Conservation (phyloP, 495 filamentous ascomycete species). For the Aspergillus haitiensis region DNA sequence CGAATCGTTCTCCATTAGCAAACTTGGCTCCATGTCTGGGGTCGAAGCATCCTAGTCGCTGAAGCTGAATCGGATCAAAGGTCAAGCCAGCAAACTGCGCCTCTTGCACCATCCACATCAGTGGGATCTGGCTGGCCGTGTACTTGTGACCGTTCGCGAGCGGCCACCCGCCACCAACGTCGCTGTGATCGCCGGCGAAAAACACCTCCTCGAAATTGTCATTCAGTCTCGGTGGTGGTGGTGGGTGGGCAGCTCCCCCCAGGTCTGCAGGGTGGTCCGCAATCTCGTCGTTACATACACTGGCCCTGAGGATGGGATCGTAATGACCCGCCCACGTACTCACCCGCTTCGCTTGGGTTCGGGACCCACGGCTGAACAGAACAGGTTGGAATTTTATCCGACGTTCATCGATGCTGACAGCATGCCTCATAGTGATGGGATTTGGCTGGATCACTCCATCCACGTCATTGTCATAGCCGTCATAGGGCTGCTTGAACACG, state of each 20-base stretch:
- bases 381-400: slow-evolving; percentile 59
- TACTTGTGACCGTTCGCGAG: slow-evolving; percentile 44
- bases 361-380: slow-evolving; percentile 58
- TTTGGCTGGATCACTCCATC: slow-evolving; percentile 14
- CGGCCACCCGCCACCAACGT: slow-evolving; percentile 84
- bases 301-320: slow-evolving; percentile 2
- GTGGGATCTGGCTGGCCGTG: slow-evolving; percentile 65
- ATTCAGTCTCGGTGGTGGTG: slow-evolving; percentile 1
- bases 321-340: slow-evolving; percentile 15
- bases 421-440: slow-evolving; percentile 50
- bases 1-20: background rate
- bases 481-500: slow-evolving; percentile 22
- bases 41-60: slow-evolving; percentile 59
- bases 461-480: slow-evolving; percentile 4
- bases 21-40: background rate
- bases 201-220: slow-evolving; percentile 58
- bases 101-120: slow-evolving; percentile 81
- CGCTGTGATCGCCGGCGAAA: slow-evolving; percentile 76
- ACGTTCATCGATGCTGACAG: slow-evolving; percentile 67
- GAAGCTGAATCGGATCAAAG: slow-evolving; percentile 66
- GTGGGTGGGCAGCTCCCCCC: too few relatives aligned
- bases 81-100: slow-evolving; percentile 66
- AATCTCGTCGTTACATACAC: background rate
- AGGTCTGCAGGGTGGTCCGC: background rate
- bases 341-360: slow-evolving; percentile 36